A percentile compares a stretch with the other conserved stretches of the same genome.
phyloP scores from a whole-genome alignment of 768 basidiomycete genomes.

The Trametes maxima region DNA sequence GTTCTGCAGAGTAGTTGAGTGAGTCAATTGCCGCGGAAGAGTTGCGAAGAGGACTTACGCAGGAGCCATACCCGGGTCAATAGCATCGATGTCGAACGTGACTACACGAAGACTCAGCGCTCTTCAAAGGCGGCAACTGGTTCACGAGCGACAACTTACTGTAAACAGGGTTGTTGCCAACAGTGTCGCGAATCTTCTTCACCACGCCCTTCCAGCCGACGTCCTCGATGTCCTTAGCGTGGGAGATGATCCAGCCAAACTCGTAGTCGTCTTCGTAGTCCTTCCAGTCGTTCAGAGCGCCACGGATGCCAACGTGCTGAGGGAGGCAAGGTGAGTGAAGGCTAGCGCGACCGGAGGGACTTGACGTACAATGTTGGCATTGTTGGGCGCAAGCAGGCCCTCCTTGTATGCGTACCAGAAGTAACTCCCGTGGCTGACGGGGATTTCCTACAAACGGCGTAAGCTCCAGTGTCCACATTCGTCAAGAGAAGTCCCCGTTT shows the following conservation, averaged over 20 bases:
- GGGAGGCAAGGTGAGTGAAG: not conserved
- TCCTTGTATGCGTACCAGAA: constrained; percentile 38
- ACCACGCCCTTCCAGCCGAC: constrained; percentile 36
- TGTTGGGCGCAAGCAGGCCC: constrained; percentile 35
- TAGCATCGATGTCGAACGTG: constrained; percentile 26
- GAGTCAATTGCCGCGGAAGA: not conserved
- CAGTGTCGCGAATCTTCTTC: constrained; percentile 35
- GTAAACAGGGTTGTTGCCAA: constrained; percentile 39
- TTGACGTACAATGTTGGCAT: constrained; percentile 34
- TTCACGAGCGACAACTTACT: constrained; percentile 16
- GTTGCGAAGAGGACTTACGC: constrained; percentile 13
- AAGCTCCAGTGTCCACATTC: not conserved
- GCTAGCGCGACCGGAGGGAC: not conserved
- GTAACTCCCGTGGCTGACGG: constrained; percentile 37
- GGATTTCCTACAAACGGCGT: constrained; percentile 24
- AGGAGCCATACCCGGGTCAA: constrained; percentile 26
- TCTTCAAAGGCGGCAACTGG: too few species aligned
- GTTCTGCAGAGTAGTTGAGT: constrained; percentile 19
- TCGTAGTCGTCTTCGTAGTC: constrained; percentile 36
- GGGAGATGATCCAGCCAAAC: constrained; percentile 36
- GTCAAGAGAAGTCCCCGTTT: not conserved
- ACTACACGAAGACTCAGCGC: constrained; percentile 1
- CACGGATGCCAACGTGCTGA: constrained; percentile 37
- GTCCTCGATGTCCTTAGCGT: constrained; percentile 39
- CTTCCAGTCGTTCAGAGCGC: constrained; percentile 30